Percentiles rank a stretch among this genome's conserved stretches.
Conservation (phyloP, 371 early-diverging fungal genomes). For the Amoeboaphelidium occidentale region DNA sequence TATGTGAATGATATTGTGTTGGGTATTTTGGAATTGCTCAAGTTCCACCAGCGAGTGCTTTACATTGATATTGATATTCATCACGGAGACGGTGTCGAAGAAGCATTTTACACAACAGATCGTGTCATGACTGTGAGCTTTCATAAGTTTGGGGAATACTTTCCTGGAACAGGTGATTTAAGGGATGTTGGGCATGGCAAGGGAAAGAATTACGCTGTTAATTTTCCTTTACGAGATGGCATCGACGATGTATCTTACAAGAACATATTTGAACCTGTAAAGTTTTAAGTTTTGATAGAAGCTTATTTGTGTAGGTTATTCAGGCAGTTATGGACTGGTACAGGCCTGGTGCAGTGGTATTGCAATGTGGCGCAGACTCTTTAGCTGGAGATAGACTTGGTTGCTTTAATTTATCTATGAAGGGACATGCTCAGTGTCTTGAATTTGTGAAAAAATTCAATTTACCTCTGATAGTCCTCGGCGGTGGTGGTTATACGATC, state of each 20-base stretch:
- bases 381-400: constrained; percentile 74
- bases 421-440: constrained; percentile 75
- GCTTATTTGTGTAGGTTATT: too few relatives aligned
- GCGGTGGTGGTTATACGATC: constrained; percentile 89
- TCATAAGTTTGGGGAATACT: constrained; percentile 83
- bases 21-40: constrained; percentile 58
- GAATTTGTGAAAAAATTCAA: constrained; percentile 51
- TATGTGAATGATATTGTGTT: constrained; percentile 88
- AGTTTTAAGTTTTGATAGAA: neutral
- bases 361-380: constrained; percentile 93
- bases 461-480: constrained; percentile 59
- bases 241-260: constrained; percentile 66
- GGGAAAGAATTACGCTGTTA: constrained; percentile 60
- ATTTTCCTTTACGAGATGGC: constrained; percentile 74
- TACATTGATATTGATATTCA: constrained; percentile 92
- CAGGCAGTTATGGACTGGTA: constrained; percentile 46
- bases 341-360: constrained; percentile 55
- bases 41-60: constrained; percentile 54
- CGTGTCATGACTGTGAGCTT: constrained; percentile 80
- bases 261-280: constrained; percentile 54
- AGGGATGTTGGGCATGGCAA: constrained; percentile 42
- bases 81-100: constrained; percentile 87
- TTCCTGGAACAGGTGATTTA: constrained; percentile 75
- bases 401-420: constrained; percentile 63
- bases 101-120: constrained; percentile 73